phyloP scores from a whole-genome alignment of 1,284 basidiomycete genomes.

The Sanghuangporus baumii region DNA sequence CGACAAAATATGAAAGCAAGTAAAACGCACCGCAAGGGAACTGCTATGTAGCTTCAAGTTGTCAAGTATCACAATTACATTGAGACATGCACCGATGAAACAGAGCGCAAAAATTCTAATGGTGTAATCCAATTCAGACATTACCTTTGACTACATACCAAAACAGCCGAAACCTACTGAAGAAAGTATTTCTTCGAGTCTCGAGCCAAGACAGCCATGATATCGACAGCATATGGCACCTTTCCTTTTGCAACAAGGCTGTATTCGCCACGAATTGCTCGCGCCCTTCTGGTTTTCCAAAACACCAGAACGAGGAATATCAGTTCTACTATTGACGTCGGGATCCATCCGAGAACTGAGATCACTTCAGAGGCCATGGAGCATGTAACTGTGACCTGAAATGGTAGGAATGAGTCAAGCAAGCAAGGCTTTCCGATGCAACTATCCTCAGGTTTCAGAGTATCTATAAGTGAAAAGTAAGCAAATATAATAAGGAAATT shows the following conservation, averaged over 20 bases:
- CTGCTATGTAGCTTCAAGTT: not conserved
- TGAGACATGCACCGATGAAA: conserved; percentile 1
- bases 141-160: not conserved
- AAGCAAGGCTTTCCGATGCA: conserved; percentile 6
- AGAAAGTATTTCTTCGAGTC: conserved; percentile 11
- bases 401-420: not conserved
- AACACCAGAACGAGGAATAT: conserved; percentile 1
- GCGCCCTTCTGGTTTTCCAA: not conserved
- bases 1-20: not conserved
- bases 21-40: not conserved
- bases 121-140: not conserved
- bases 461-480: not conserved
- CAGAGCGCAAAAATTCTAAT: conserved; percentile 2
- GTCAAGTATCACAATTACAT: not conserved
- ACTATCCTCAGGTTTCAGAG: not conserved
- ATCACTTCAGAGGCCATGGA: not conserved
- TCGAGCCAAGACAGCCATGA: conserved; percentile 1
- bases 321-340: not conserved
- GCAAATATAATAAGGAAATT: no score
- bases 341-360: conserved; percentile 1
- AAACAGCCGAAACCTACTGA: not conserved
- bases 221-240: not conserved
- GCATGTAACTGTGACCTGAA: not conserved
- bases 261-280: not conserved
- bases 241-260: not conserved